Evolutionary conservation across 202 grass and related monocot species (phyloP), one percentile per base, ranked within the genome.

Genomic region (Carex sylvatica): DNA sequence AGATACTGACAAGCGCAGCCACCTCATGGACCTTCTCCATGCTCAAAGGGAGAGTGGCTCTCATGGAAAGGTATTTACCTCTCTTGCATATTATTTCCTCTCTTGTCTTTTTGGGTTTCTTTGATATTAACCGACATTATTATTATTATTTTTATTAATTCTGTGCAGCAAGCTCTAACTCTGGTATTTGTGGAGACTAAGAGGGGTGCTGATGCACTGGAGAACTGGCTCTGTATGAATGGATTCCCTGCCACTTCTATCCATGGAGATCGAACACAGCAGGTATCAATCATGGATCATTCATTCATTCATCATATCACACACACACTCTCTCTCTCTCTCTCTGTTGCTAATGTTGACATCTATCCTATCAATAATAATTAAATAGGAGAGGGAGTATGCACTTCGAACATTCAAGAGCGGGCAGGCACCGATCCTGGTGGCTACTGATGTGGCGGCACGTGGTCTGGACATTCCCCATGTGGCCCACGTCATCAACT

Each of bases 141-240:
- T 23, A 36, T 36, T 36, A 36, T 36, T 36, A 67, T 40, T 42
- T 16, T 47, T 23, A 40, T 40, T 40, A 40, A 40, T 40, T 40
- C 38, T 62, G 16, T 90, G 82, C 87, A 98, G 95, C 89, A 93
- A 83, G 18, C 89, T 81, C 89, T 98, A 66, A 98, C 95, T 85
- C 84, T 98, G 55, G 95, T 98, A 47, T 98, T 98, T 81, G 95
- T 98, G 76, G 95, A 98, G 76, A 98, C 92, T 72, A 98, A 98
- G 87, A 95, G 89, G 70, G 95, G 95, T 3, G 95, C 95, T 86
- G 95, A 98, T 90, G 87, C 95, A 74, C 82, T 98, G 61, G 95
- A 98, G 84, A 88, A 94, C 87, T 98, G 95, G 95, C 86, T 98
- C 35, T 98, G 62, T 76, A 95, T 64, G 80, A 98, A 98, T 1